Evolutionary conservation across 805 yeast genomes (phyloP).

Genomic region (Candida manassasensis): DNA sequence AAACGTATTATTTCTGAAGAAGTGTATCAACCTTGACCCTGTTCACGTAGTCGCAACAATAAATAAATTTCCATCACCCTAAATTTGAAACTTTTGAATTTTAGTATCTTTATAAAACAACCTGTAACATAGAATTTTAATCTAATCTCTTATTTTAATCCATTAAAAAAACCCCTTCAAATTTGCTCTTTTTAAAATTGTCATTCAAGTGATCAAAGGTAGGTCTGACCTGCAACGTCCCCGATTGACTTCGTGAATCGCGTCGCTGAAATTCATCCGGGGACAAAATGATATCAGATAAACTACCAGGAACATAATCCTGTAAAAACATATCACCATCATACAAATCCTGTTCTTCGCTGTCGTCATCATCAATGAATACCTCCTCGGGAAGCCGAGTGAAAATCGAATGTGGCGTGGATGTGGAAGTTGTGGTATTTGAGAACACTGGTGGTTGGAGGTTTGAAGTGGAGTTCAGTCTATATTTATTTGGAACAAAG

Average conservation of each 20-base stretch:
- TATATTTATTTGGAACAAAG: background rate
- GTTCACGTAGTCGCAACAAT: too few relatives aligned
- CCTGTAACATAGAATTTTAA: too few relatives aligned
- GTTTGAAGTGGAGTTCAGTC: background rate
- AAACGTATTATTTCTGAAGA: too few relatives aligned
- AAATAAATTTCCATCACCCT: too few relatives aligned
- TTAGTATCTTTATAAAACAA: too few relatives aligned
- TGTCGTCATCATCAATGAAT: constrained; percentile 30
- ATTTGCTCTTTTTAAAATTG: constrained; percentile 5
- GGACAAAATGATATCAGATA: constrained; percentile 70
- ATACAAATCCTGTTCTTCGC: constrained; percentile 3
- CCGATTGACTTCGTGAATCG: constrained; percentile 55
- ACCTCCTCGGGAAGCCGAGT: constrained; percentile 2
- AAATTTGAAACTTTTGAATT: too few relatives aligned
- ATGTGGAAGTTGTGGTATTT: background rate
- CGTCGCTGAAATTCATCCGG: constrained; percentile 72
- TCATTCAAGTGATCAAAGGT: constrained; percentile 12
- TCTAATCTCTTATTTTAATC: too few relatives aligned
- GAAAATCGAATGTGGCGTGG: constrained; percentile 1
- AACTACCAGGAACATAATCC: constrained; percentile 76
- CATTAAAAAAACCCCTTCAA: constrained; percentile 38
- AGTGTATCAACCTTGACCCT: too few relatives aligned
- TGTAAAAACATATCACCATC: constrained; percentile 18
- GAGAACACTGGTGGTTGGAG: background rate
- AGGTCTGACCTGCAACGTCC: constrained; percentile 36